Conservation (phyloP, 2,329 filamentous ascomycete genomes). For the Madurella fahalii region DNA sequence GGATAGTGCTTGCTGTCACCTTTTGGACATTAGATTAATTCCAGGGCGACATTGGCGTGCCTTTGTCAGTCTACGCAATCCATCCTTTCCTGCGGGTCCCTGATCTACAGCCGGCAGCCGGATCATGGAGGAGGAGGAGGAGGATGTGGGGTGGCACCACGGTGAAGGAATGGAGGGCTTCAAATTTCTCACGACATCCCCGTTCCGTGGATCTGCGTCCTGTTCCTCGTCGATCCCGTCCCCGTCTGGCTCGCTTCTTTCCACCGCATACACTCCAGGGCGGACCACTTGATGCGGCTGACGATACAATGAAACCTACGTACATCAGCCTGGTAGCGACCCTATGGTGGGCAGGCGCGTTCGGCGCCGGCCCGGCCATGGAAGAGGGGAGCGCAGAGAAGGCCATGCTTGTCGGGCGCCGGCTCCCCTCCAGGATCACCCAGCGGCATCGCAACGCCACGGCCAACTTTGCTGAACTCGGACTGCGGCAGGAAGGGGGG, state of each 20-base stretch:
- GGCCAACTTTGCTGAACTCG: constrained; percentile 15
- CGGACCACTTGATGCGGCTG: constrained; percentile 5
- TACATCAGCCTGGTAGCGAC: constrained; percentile 19
- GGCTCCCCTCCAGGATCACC: constrained; percentile 3
- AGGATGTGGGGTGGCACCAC: background rate
- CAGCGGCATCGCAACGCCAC: constrained; percentile 3
- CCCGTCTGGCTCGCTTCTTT: background rate
- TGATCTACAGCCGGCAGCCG: constrained; percentile 21
- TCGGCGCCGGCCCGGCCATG: constrained; percentile 4
- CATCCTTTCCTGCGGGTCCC: constrained; percentile 11
- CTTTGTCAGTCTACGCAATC: background rate
- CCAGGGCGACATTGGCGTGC: background rate
- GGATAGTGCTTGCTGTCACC: constrained; percentile 21
- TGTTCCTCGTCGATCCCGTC: constrained; percentile 7
- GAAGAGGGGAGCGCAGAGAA: background rate
- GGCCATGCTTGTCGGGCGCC: constrained; percentile 3
- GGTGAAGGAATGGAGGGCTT: constrained; percentile 3
- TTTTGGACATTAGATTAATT: constrained; percentile 16
- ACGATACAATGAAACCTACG: constrained; percentile 19
- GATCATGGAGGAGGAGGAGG: background rate
- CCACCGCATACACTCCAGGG: constrained; percentile 8
- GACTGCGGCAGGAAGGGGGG: constrained; percentile 19
- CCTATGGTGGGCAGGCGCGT: constrained; percentile 17
- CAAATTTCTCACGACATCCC: constrained; percentile 10
- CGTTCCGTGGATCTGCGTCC: constrained; percentile 1